phyloP scores from a whole-genome alignment of 257 asterid species.

The Solanum phureja region DNA sequence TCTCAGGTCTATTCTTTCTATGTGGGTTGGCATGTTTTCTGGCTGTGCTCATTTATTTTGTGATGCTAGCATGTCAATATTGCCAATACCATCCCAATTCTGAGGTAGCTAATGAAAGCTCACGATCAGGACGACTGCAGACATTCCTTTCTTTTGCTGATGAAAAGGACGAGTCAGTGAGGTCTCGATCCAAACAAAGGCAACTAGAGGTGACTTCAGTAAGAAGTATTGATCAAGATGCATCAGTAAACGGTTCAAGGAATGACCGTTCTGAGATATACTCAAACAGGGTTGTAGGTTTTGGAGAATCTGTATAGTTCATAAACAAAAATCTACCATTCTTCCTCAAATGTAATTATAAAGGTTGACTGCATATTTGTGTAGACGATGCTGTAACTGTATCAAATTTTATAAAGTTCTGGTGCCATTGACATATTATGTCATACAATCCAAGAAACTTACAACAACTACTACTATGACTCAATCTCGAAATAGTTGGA shows the following conservation, averaged over 20 bases:
- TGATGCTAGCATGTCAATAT: constrained; percentile 16
- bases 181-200: constrained; percentile 18
- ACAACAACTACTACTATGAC: background rate
- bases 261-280: constrained; percentile 1
- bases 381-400: background rate
- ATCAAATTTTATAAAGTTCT: background rate
- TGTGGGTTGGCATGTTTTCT: constrained; percentile 34
- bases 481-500: background rate
- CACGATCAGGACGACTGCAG: constrained; percentile 17
- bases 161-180: constrained; percentile 33
- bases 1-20: constrained; percentile 32
- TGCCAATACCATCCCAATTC: constrained; percentile 2
- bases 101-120: constrained; percentile 12
- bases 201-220: constrained; percentile 14
- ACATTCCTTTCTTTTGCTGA: constrained; percentile 44
- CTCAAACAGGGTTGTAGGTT: background rate
- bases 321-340: background rate
- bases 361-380: background rate
- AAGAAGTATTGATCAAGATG: constrained; percentile 1
- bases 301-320: background rate
- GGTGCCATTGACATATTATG: background rate
- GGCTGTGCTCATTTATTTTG: constrained; percentile 34
- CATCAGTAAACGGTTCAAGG: constrained; percentile 3
- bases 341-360: background rate
- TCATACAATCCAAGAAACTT: background rate